Evolutionary conservation across 2,329 filamentous ascomycete genomes (phyloP), one percentile per base, ranked within the genome.

Genomic region (Ophiostoma ips): DNA sequence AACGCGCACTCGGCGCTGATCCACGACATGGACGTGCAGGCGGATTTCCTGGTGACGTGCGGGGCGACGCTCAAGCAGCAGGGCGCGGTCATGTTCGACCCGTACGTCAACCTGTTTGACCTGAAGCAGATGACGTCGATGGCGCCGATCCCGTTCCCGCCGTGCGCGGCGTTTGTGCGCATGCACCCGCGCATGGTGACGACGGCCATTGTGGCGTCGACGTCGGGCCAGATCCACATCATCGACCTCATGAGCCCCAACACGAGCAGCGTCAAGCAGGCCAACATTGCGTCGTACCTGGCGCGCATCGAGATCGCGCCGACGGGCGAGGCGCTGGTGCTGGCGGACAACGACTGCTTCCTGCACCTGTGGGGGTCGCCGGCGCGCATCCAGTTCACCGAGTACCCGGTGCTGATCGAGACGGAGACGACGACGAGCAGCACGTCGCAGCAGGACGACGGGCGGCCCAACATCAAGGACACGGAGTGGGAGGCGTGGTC

Each of bases 101-200:
- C 88, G 0, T 81, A 96, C 52, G 87, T 95, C 52, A 94, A 95
- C 58, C 88, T 96, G 33, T 96, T 94, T 61, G 90, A 96, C 61
- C 73, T 98, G 44, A 95, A 95, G 67, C 92, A 87, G 43, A 77
- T 95, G 69, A 77, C 79, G 16, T 87, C 88, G 19, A 78, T 95
- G 62, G 84, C 87, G 5, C 92, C 92, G 0, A 90, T 98, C 38
- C 87, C 92, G 0, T 98, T 84, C 57, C 90, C 92, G 51, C 84
- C 88, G 2, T 88, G 92, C 10, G 92, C 90, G 35, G 90, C 92
- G 34, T 94, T 88, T 68, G 89, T 95, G 38, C 82, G 92, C 52
- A 92, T 98, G 84, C 92, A 98, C 63, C 92, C 94, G 1, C 83
- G 88, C 59, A 85, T 98, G 77, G 83, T 88, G 18, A 95, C 92